Base-by-base conservation (phyloP, 2,329 filamentous ascomycete genomes). In the Colletotrichum tabaci region DNA sequence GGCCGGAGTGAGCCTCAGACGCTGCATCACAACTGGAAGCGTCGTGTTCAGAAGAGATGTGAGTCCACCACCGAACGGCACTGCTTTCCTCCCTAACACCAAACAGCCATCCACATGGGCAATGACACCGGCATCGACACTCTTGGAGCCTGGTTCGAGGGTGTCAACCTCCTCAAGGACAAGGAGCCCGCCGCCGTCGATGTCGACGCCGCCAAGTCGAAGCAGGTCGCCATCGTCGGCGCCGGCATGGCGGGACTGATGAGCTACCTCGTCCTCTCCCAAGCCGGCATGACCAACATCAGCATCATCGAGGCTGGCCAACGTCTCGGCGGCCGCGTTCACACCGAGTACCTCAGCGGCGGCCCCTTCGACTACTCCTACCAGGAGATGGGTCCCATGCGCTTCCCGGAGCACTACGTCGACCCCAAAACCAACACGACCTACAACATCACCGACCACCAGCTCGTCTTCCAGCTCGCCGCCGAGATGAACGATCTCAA, bases 311-410 rank as follows among this genome's bases (percentile, higher is more conserved):
- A 93, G 77, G 88, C 89, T 0, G 87, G 86, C 7, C 79, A 88
- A 49, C 84, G 91, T 9, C 84, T 92, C 16, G 91, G 91, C 18
- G 90, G 91, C 4, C 87, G 91, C 23, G 87, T 93, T 0, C 88
- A 89, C 67, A 93, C 91, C 2, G 85, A 85, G 66, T 92, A 92
- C 66, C 84, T 93, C 2, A 86, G 86, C 3, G 88, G 86, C 4
- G 88, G 84, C 0, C 88, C 89, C 0, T 86, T 87, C 23, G 85
- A 92, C 72, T 92, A 92, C 76, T 89, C 90, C 23, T 92, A 93
- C 77, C 90, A 92, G 75, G 91, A 92, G 77, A 86, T 86, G 88
- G 91, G 91, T 0, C 89, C 90, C 0, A 92, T 92, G 90, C 83
- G 90, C 2, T 89, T 92, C 74, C 90, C 91, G 0, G 83, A 87